Evolutionary conservation across 768 basidiomycete species (phyloP), one percentile per base, ranked within the genome.

Genomic region (Crassisporium funariophilum): DNA sequence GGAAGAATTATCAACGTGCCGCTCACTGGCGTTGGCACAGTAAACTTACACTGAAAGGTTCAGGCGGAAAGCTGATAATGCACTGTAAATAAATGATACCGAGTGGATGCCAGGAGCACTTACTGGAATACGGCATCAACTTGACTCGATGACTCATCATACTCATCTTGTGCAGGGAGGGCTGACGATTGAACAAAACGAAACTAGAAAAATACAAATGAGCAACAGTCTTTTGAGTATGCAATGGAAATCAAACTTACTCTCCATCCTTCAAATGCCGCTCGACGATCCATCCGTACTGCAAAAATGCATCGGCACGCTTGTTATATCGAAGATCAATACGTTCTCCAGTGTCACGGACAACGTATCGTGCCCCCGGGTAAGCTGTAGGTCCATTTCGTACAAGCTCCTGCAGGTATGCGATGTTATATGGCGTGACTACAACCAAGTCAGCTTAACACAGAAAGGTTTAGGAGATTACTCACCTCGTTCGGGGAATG

Each of bases 61-160:
- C 54, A 98, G 70, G 47, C 97, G 95, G 76, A 98, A 99, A 45
- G 95, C 35, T 41, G n/a, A 53, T 36, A 15, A 58, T 49, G 15
- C 57, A 44, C 23, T 27, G 25, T 6, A 46, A 17, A 44, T 36
- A 19, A 21, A 29, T 22, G 20, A n/a, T 25, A 44, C 48, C 44
- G 21, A 49, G 41, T 49, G 6, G 48, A 15, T 13, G 11, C 5
- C 10, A 13, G 34, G n/a, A 17, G 21, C 19, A 4, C 92, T 66
- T 60, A 95, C 92, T 98, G 16, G 95, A 98, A 69, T 98, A 98
- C 10, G 91, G 90, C 94, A 98, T 97, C 50, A 98, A 73, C 60
- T 89, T 92, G 22, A 98, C 91, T 25, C 95, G 84, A 73, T 98
- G 97, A 67, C 91, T 91, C 97, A 98, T 98, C 97, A 98, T 98